Evolutionary conservation across 371 early-diverging fungal genomes (phyloP), one percentile per base, ranked within the genome.

Genomic region (Mucor plumbeus): DNA sequence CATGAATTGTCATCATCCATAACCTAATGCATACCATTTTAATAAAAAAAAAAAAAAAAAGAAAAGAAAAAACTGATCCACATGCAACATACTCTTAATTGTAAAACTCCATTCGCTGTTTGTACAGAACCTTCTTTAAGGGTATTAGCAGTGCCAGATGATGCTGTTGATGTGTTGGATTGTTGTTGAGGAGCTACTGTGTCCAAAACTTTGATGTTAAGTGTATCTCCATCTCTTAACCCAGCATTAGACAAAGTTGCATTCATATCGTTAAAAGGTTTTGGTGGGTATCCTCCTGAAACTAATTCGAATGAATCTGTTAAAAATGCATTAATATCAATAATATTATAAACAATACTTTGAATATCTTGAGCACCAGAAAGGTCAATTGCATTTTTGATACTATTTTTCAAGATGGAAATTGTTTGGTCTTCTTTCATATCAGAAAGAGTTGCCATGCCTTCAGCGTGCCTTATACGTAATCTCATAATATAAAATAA

Each of bases 1-100:
- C 86, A 86, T 14, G 86, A 84, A 63, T 86, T 86, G 59, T 86
- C 86, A 62, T 86, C 85, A 13, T 75, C 74, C 77, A 84, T 82
- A 53, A 53, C 68, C 85, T 85, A 69, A 38, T 47, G 15, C 8
- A 62, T 19, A 11, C n/a, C 0, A 11, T 6, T 59, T 36, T 41
- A 2, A 7, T 34, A 21, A 8, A 13, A 13, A 17, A 40, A 11
- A n/a, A 44, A 5, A 10, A 26, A 31, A n/a, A n/a, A n/a, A n/a
- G n/a, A n/a, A n/a, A n/a, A n/a, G n/a, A n/a, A n/a, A n/a, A n/a
- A 10, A 38, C 5, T 26, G 26, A 26, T 26, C 26, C 26, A 1
- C 3, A 26, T 26, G 26, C 26, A 26, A 26, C 53, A 66, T 60
- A 73, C 68, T 56, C 74, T 53, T 7, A 71, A 39, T 15, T 65